Base-by-base conservation (phyloP, 1,139 yeast species). In the Blastobotrys elegans region DNA sequence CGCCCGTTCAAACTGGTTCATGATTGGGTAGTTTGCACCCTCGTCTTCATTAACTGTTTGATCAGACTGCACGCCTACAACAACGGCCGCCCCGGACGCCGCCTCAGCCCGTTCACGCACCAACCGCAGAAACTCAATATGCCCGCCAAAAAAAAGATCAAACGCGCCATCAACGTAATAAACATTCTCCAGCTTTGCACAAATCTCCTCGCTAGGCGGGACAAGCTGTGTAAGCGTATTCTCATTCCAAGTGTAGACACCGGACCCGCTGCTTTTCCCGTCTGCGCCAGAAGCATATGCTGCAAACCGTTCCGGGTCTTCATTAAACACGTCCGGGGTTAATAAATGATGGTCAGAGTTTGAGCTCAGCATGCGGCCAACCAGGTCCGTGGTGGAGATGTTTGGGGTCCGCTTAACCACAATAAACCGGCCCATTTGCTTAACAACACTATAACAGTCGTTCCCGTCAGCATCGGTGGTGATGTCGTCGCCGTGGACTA, bases 401-500 rank as follows among this genome's bases (percentile, higher is more conserved):
- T 90, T 90, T 7, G 92, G 94, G 0, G 98, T 92, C 56, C 98
- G 73, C 65, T 87, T 89, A 36, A 92, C 97, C 18, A 88, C 90
- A 30, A 83, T 77, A 65, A 90, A 87, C 57, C 90, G 71, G n/a
- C 95, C 96, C 64, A 80, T 68, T 49, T 87, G 90, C 65, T 90
- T 90, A 53, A 90, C 88, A 21, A 66, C 74, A 53, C 84, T 84
- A 67, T 92, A 92, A 60, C 97, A 87, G 67, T 92, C 98, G 49
- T 87, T 80, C 0, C 98, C 98, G 60, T 88, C 76, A 27, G 96
- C 96, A 66, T 92, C 97, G 1, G 96, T 85, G 26, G 97, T 92
- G 57, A 92, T 89, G 62, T 92, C 98, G 66, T 92, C 98, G 4
- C 98, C 98, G 64, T 92, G 98, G 11, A 92, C 96, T 17, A 92